phyloP scores from a whole-genome alignment of 2,329 filamentous ascomycete species.

The Cryphonectria parasitica region DNA sequence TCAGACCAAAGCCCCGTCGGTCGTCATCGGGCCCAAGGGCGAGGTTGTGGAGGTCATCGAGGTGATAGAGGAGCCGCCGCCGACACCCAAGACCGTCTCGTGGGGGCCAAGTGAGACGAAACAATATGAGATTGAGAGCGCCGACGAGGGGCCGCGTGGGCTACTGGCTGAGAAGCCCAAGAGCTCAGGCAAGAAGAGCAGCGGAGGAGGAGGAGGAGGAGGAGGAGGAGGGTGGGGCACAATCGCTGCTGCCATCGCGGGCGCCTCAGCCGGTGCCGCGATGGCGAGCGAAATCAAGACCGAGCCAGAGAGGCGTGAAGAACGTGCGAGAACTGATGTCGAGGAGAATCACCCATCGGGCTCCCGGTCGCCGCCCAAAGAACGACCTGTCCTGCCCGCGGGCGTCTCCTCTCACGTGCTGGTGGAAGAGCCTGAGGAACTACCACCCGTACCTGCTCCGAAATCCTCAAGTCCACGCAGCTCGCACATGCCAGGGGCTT shows the following conservation, averaged over 20 bases:
- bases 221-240: conserved; percentile 61
- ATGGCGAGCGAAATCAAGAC: conserved; percentile 23
- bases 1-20: conserved; percentile 33
- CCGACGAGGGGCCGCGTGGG: conserved; percentile 47
- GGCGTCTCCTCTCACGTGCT: conserved; percentile 22
- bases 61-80: conserved; percentile 47
- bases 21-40: conserved; percentile 45
- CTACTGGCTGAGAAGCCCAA: conserved; percentile 36
- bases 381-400: conserved; percentile 25
- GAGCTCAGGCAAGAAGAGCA: conserved; percentile 39
- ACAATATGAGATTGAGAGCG: conserved; percentile 64
- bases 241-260: conserved; percentile 54
- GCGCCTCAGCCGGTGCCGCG: conserved; percentile 40
- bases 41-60: conserved; percentile 50
- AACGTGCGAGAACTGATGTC: conserved; percentile 29
- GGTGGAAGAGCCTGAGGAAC: conserved; percentile 28
- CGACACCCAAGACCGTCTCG: conserved; percentile 57
- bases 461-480: conserved; percentile 55
- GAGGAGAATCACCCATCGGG: conserved; percentile 23
- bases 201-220: conserved; percentile 61
- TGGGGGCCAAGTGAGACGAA: conserved; percentile 70
- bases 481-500: conserved; percentile 64
- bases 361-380: conserved; percentile 23
- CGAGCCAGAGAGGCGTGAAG: conserved; percentile 14
- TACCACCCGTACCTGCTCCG: conserved; percentile 52